phyloP scores from a whole-genome alignment of 345 rosid species.

The Dovyalis caffra region DNA sequence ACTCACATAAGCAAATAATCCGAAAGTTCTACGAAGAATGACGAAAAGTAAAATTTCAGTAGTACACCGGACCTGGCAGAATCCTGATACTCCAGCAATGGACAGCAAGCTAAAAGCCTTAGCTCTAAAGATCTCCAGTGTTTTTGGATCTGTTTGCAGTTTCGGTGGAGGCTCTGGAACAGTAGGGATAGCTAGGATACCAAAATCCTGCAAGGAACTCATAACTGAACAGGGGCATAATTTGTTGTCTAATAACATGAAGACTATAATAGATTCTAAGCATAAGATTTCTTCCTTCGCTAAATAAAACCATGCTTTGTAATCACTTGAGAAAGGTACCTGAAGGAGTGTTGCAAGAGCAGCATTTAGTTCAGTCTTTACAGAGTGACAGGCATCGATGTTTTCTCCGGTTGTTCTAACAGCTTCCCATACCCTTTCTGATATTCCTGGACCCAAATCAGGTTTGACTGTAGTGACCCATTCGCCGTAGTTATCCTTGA shows the following conservation, averaged over 20 bases:
- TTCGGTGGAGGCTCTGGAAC: slow-evolving; percentile 83
- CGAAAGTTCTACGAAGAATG: background rate
- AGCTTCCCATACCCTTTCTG: slow-evolving; percentile 64
- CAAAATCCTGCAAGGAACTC: slow-evolving; percentile 44
- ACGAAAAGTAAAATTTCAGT: background rate
- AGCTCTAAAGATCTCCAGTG: slow-evolving; percentile 48
- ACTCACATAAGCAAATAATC: background rate
- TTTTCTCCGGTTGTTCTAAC: slow-evolving; percentile 45
- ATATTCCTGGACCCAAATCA: slow-evolving; percentile 66
- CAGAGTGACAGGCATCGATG: slow-evolving; percentile 40
- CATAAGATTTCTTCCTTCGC: background rate
- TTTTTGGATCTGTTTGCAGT: slow-evolving; percentile 50
- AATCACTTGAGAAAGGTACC: slow-evolving; percentile 40
- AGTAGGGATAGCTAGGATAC: slow-evolving; percentile 74
- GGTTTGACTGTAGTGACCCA: slow-evolving; percentile 72
- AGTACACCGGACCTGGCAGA: slow-evolving; percentile 63
- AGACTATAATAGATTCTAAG: background rate
- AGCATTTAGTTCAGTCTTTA: slow-evolving; percentile 47
- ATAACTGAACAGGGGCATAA: background rate
- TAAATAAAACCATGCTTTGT: background rate
- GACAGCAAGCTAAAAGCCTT: slow-evolving; percentile 75
- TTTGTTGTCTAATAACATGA: background rate
- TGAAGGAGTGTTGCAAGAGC: slow-evolving; percentile 67
- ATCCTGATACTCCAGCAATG: slow-evolving; percentile 76
- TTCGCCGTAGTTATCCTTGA: slow-evolving; percentile 77